Evolutionary conservation across 164 flowering plant genomes (phyloP).

Genomic region (Vitis rupestris): DNA sequence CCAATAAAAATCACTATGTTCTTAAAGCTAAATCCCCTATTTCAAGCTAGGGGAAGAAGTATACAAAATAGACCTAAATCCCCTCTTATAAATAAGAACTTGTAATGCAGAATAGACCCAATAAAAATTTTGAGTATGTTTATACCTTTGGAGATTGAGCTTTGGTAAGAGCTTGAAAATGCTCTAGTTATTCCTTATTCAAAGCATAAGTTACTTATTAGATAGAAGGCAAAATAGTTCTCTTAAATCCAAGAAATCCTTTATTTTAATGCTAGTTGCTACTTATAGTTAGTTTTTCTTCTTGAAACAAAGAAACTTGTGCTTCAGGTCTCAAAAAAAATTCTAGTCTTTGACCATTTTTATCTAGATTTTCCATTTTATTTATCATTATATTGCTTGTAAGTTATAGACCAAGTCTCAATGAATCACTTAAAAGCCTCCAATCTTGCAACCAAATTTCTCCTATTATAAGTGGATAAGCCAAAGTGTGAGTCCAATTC

Average conservation of each 20-base stretch:
- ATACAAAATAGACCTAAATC: too few species aligned
- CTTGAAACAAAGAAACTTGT: conserved; percentile 70
- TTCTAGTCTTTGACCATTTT: conserved; percentile 20
- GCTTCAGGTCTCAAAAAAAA: conserved; percentile 48
- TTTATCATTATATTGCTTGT: background rate
- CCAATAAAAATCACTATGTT: too few species aligned
- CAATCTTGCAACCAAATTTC: conserved; percentile 16
- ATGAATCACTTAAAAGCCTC: conserved; percentile 32
- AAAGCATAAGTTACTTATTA: background rate
- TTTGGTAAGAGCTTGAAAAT: conserved; percentile 57
- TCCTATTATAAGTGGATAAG: conserved; percentile 32
- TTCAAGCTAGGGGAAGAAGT: too few species aligned
- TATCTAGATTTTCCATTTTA: conserved; percentile 17
- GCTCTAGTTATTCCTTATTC: conserved; percentile 55
- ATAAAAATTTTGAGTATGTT: background rate
- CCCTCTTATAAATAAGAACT: too few species aligned
- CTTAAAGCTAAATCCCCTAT: too few species aligned
- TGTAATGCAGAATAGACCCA: background rate
- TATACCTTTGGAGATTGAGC: conserved; percentile 79
- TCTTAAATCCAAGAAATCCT: background rate
- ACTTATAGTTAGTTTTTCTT: conserved; percentile 66
- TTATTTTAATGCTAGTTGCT: background rate
- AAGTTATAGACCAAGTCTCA: conserved; percentile 24
- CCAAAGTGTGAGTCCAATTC: background rate
- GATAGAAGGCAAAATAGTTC: background rate